Percentiles rank a stretch among this genome's conserved stretches.
phyloP scores from a whole-genome alignment of 2,329 filamentous ascomycete species.

The Xylaria sp. region DNA sequence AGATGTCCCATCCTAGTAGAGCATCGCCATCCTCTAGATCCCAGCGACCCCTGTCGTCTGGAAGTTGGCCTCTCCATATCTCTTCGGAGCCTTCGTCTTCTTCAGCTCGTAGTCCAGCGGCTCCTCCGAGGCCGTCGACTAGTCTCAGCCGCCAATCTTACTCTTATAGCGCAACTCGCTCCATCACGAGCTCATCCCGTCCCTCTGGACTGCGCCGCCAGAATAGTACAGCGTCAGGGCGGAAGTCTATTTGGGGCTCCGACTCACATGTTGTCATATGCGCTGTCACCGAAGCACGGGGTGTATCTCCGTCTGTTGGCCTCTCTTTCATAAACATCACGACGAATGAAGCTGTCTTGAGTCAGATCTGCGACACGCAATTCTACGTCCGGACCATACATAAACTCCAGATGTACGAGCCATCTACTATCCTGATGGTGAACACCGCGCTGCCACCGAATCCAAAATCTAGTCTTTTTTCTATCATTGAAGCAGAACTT shows the following conservation, averaged over 20 bases:
- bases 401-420: conserved; percentile 84
- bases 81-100: conserved; percentile 30
- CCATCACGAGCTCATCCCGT: conserved; percentile 47
- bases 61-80: conserved; percentile 14
- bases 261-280: conserved; percentile 82
- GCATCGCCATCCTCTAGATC: not conserved
- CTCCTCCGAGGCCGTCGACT: conserved; percentile 38
- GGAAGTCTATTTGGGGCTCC: conserved; percentile 60
- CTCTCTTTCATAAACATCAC: conserved; percentile 88
- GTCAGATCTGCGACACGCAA: conserved; percentile 92
- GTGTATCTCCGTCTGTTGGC: conserved; percentile 84
- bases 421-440: conserved; percentile 82
- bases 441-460: conserved; percentile 73
- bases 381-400: conserved; percentile 90
- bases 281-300: conserved; percentile 87
- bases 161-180: conserved; percentile 40
- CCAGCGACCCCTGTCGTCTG: not conserved
- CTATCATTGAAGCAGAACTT: conserved; percentile 78
- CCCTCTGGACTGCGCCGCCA: conserved; percentile 43
- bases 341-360: conserved; percentile 84
- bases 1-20: conserved; percentile 12
- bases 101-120: conserved; percentile 36
- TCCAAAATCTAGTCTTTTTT: conserved; percentile 77
- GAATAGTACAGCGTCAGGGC: conserved; percentile 56
- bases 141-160: conserved; percentile 46